Evolutionary conservation across 1,284 basidiomycete genomes (phyloP).

Genomic region (Porogramme epimiltina): DNA sequence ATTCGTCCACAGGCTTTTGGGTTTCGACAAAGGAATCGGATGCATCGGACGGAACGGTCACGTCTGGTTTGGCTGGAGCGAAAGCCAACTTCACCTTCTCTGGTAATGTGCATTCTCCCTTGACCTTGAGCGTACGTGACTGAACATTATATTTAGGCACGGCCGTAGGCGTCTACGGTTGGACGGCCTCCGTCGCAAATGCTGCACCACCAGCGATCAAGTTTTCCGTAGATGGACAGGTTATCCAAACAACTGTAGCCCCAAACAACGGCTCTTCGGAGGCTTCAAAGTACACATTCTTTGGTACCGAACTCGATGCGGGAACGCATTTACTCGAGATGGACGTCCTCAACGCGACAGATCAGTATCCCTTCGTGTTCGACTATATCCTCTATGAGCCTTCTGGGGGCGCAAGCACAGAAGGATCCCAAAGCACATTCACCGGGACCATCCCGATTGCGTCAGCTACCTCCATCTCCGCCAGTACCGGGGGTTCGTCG

Average conservation of each 20-base stretch:
- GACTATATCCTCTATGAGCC: conserved; percentile 15
- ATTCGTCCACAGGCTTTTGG: background rate
- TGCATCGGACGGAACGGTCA: conserved; percentile 5
- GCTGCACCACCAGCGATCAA: conserved; percentile 4
- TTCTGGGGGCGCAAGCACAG: conserved; percentile 2
- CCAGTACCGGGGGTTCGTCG: background rate
- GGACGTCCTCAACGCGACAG: conserved; percentile 7
- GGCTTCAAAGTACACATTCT: conserved; percentile 1
- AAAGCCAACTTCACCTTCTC: conserved; percentile 11
- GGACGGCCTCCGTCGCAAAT: conserved; percentile 2
- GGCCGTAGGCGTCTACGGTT: conserved; percentile 10
- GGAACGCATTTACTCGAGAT: conserved; percentile 10
- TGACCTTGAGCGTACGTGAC: background rate
- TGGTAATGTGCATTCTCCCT: conserved; percentile 1
- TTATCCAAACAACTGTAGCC: background rate
- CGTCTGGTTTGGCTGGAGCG: conserved; percentile 5
- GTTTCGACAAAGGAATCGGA: background rate
- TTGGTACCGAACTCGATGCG: background rate
- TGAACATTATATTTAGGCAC: conserved; percentile 1
- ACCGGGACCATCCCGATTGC: conserved; percentile 4
- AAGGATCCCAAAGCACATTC: conserved; percentile 2
- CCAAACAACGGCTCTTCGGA: background rate
- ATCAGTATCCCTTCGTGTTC: conserved; percentile 13
- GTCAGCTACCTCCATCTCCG: background rate
- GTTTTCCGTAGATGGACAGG: conserved; percentile 10